Conservation (phyloP, 2,329 filamentous ascomycete species). For the Exserohilum turcica region DNA sequence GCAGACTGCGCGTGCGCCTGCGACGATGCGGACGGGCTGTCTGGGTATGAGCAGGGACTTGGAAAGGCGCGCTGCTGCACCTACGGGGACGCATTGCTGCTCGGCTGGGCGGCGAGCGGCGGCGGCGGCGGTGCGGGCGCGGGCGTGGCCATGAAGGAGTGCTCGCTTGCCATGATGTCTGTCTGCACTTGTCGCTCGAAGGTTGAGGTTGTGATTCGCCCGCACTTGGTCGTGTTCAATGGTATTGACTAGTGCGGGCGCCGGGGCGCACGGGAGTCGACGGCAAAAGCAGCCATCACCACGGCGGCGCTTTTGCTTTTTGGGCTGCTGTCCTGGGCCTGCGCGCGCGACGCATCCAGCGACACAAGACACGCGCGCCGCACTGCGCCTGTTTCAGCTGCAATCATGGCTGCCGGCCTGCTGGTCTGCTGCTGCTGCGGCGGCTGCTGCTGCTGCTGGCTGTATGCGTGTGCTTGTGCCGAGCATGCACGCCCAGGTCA, state of each 20-base stretch:
- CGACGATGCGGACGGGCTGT: constrained; percentile 27
- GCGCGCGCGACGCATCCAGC: not conserved
- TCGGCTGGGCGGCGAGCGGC: constrained; percentile 42
- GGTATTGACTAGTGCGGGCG: constrained; percentile 14
- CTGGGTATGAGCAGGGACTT: constrained; percentile 17
- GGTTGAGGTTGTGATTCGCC: constrained; percentile 26
- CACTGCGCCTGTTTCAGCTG: not conserved
- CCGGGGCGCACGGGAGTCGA: constrained; percentile 14
- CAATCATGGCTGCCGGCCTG: not conserved
- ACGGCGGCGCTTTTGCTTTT: constrained; percentile 12
- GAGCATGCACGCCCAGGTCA: not conserved
- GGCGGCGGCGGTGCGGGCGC: constrained; percentile 34
- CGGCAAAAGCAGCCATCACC: constrained; percentile 10
- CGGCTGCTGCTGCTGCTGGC: not conserved
- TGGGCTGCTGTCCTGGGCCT: not conserved
- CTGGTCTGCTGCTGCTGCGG: not conserved
- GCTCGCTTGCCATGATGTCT: constrained; percentile 44
- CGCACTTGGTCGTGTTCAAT: constrained; percentile 12
- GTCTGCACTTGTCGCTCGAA: constrained; percentile 13
- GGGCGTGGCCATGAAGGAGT: constrained; percentile 47
- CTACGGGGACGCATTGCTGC: constrained; percentile 42
- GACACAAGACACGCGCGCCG: too few relatives aligned
- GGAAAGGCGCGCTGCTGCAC: constrained; percentile 23
- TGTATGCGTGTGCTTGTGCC: too few relatives aligned
- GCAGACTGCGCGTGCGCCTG: constrained; percentile 19